These are phyloP conservation scores for Falciphora oryzae DNA, from an alignment of 2,329 filamentous ascomycete genomes.

Conservation along the genomic window DNA sequence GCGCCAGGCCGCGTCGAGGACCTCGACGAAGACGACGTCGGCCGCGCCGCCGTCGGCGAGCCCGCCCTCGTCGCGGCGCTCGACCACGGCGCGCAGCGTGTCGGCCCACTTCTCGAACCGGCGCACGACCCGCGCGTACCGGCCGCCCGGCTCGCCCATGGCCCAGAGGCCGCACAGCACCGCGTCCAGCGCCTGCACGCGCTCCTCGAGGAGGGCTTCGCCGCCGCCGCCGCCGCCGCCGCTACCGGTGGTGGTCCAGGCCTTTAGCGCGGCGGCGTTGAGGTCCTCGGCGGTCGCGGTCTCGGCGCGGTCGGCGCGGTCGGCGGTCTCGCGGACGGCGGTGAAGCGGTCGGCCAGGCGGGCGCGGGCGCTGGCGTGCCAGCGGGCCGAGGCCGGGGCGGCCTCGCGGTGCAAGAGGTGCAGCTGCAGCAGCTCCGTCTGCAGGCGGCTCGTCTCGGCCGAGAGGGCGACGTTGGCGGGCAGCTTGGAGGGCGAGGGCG, in stretches of 20 bases:
- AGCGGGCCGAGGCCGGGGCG: slow-evolving; percentile 33
- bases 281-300: slow-evolving; percentile 38
- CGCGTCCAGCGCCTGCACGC: slow-evolving; percentile 51
- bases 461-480: slow-evolving; percentile 54
- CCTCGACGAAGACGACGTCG: slow-evolving; percentile 43
- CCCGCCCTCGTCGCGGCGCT: slow-evolving; percentile 2
- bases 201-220: slow-evolving; percentile 36
- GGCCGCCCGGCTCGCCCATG: slow-evolving; percentile 48
- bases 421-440: slow-evolving; percentile 60
- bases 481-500: slow-evolving; percentile 55
- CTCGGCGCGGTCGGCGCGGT: slow-evolving; percentile 31
- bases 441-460: slow-evolving; percentile 51
- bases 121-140: slow-evolving; percentile 48
- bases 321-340: slow-evolving; percentile 24
- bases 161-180: slow-evolving; percentile 53
- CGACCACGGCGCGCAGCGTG: slow-evolving; percentile 3
- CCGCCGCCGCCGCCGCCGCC: slow-evolving; percentile 26
- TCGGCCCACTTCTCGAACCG: slow-evolving; percentile 43
- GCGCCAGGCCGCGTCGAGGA: slow-evolving; percentile 52
- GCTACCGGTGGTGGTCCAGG: slow-evolving; percentile 37
- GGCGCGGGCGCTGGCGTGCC: slow-evolving; percentile 49
- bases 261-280: slow-evolving; percentile 46
- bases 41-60: slow-evolving; percentile 16
- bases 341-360: slow-evolving; percentile 42
- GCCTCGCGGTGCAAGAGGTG: slow-evolving; percentile 57